These are phyloP conservation scores for Myriosclerotinia scirpicola DNA, from an alignment of 2,329 filamentous ascomycete species.

Conservation along the genomic window DNA sequence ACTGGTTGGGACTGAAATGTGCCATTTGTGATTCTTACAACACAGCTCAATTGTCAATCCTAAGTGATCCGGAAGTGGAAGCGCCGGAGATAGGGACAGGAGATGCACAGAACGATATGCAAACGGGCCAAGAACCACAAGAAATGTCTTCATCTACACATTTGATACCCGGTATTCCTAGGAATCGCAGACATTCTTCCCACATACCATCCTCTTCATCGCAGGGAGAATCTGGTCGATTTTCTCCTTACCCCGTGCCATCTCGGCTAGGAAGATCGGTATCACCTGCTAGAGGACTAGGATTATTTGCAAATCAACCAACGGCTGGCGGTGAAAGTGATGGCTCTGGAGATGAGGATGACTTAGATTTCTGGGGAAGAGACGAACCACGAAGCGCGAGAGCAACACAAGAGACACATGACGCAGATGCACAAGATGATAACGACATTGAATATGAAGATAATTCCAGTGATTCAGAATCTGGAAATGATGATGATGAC, in stretches of 20 bases:
- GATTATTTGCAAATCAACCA: conserved; percentile 33
- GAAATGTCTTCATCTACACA: conserved; percentile 27
- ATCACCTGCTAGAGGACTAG: conserved; percentile 39
- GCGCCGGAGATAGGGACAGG: conserved; percentile 28
- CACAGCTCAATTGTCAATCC: conserved; percentile 63
- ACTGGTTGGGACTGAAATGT: conserved; percentile 94
- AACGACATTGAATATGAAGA: conserved; percentile 44
- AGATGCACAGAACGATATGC: conserved; percentile 31
- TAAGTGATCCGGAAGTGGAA: conserved; percentile 45
- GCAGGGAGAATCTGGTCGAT: conserved; percentile 26
- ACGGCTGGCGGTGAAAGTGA: conserved; percentile 49
- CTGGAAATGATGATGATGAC: conserved; percentile 39
- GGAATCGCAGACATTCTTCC: conserved; percentile 39
- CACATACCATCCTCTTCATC: conserved; percentile 31
- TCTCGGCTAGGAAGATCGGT: conserved; percentile 40
- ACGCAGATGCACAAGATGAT: conserved; percentile 38
- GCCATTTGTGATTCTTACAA: conserved; percentile 70
- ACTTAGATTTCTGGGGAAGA: conserved; percentile 50
- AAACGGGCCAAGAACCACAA: conserved; percentile 26
- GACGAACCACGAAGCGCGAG: conserved; percentile 44
- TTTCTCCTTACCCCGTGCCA: conserved; percentile 34
- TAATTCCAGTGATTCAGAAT: conserved; percentile 28
- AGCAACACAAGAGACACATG: conserved; percentile 35
- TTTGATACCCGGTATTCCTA: conserved; percentile 24
- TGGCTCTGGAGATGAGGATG: conserved; percentile 50